These are phyloP conservation scores for Cymbopogon flexuosus DNA, from an alignment of 202 grass and related monocot species.

Conservation along the genomic window DNA sequence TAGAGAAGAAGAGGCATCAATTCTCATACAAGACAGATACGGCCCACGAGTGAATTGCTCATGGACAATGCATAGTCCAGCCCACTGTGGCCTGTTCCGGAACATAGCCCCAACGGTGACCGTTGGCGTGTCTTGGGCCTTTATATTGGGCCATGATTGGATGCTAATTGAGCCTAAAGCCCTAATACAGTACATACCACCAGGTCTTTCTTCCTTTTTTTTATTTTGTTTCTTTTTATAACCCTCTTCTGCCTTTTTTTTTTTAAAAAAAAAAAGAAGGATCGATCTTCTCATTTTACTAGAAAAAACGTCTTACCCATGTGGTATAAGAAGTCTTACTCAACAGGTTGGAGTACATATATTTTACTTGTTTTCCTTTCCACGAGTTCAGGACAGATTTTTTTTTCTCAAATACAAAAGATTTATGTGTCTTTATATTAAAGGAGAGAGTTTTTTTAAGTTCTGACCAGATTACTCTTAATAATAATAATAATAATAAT, in stretches of 20 bases:
- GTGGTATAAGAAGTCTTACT: too few relatives aligned
- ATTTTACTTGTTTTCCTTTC: too few relatives aligned
- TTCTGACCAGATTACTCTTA: background rate
- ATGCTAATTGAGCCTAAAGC: background rate
- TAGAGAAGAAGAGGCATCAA: background rate
- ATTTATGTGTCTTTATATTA: too few relatives aligned
- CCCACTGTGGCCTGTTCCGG: background rate
- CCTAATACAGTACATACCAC: background rate
- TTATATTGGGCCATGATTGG: background rate
- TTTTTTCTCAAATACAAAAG: too few relatives aligned
- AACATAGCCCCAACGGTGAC: background rate
- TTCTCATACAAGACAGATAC: background rate
- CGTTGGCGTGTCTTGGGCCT: background rate
- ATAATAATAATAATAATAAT: too few relatives aligned
- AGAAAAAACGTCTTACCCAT: too few relatives aligned
- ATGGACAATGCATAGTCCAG: background rate
- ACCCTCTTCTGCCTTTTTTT: background rate
- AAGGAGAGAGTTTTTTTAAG: too few relatives aligned
- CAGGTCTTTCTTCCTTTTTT: background rate
- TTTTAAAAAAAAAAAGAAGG: background rate
- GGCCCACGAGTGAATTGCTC: background rate
- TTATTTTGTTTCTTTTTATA: background rate
- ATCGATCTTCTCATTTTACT: too few relatives aligned
- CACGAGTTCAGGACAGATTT: too few relatives aligned
- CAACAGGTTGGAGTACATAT: too few relatives aligned